Conservation (phyloP, 1,284 basidiomycete species). For the Caloboletus inedulis region DNA sequence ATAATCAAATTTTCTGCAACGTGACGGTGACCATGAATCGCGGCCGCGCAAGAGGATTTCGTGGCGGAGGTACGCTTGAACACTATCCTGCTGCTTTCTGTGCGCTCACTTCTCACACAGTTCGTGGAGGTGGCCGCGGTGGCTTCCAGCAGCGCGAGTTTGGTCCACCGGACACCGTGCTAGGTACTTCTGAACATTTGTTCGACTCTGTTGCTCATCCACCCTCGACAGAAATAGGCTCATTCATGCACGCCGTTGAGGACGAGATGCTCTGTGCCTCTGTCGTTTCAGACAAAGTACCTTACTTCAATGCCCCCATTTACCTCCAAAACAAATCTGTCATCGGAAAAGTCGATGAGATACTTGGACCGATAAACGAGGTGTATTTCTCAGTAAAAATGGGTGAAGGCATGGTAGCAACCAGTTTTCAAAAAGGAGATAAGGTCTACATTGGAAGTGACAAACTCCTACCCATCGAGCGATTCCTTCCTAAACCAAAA, state of each 20-base stretch:
- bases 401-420: constrained; percentile 93
- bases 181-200: constrained; percentile 48
- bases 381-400: constrained; percentile 99
- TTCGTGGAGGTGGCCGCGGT: constrained; percentile 57
- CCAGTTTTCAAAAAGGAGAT: constrained; percentile 95
- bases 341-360: constrained; percentile 96
- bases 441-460: constrained; percentile 97
- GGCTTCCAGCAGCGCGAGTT: constrained; percentile 70
- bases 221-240: constrained; percentile 68
- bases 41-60: constrained; percentile 44
- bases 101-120: constrained; percentile 25
- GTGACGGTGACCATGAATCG: constrained; percentile 42
- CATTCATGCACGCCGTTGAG: constrained; percentile 93
- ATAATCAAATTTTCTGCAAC: constrained; percentile 8
- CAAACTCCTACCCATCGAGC: constrained; percentile 93
- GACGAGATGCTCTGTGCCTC: constrained; percentile 97
- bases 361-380: constrained; percentile 97
- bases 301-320: constrained; percentile 99
- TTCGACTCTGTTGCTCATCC: constrained; percentile 2
- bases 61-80: constrained; percentile 40
- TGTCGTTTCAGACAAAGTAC: constrained; percentile 84
- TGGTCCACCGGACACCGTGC: constrained; percentile 83
- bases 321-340: constrained; percentile 97
- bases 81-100: background rate
- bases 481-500: constrained; percentile 98